Percentiles rank a stretch among this genome's conserved stretches.
These are phyloP conservation scores for Zalaria sp. DNA, from an alignment of 2,329 filamentous ascomycete species.

Conservation along the genomic window DNA sequence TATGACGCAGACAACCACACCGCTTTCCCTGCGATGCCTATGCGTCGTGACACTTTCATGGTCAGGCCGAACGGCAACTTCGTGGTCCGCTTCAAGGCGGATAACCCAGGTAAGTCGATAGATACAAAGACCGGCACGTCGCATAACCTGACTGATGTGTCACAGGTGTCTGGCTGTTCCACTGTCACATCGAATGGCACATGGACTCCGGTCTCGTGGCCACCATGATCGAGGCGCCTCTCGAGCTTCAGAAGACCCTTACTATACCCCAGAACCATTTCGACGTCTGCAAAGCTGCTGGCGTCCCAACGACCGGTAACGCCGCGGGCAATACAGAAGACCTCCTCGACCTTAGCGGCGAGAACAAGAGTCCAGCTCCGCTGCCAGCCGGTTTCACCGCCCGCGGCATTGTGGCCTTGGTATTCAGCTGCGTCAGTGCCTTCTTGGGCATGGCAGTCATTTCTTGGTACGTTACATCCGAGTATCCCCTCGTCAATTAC, in stretches of 20 bases:
- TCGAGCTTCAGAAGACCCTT: constrained; percentile 45
- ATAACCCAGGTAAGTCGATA: constrained; percentile 29
- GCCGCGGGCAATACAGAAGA: constrained; percentile 58
- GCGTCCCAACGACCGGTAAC: constrained; percentile 47
- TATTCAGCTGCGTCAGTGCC: constrained; percentile 56
- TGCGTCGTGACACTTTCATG: constrained; percentile 40
- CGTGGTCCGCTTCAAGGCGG: constrained; percentile 39
- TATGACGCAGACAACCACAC: constrained; percentile 20
- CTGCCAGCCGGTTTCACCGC: constrained; percentile 58
- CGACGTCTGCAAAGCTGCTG: constrained; percentile 41
- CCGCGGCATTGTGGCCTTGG: constrained; percentile 58
- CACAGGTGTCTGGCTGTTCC: constrained; percentile 29
- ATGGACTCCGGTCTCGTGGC: constrained; percentile 36
- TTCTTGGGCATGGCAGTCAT: constrained; percentile 55
- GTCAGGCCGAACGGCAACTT: constrained; percentile 40
- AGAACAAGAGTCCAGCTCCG: constrained; percentile 39
- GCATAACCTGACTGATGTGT: not conserved
- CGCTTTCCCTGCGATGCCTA: constrained; percentile 24
- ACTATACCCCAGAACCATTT: constrained; percentile 49
- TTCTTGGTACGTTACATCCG: constrained; percentile 42
- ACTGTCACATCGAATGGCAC: constrained; percentile 41
- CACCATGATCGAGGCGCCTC: constrained; percentile 36
- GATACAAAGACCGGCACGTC: too few species aligned
- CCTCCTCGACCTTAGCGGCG: constrained; percentile 47
- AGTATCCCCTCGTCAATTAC: not conserved